These are phyloP conservation scores for Lyophyllum shimeji DNA, from an alignment of 768 basidiomycete genomes.

Conservation along the genomic window DNA sequence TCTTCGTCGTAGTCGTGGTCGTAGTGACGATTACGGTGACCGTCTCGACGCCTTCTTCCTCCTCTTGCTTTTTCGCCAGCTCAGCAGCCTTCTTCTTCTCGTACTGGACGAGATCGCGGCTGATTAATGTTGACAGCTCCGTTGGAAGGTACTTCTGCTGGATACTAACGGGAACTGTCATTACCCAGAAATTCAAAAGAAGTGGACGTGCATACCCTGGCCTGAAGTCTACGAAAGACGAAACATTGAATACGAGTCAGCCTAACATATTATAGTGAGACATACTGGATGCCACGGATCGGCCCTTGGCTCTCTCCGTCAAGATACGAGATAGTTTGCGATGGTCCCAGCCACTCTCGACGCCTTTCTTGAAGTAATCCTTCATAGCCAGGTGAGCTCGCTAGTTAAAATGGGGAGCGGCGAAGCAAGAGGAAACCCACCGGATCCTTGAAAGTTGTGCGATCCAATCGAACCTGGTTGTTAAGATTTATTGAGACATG, in stretches of 20 bases:
- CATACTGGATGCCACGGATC: slow-evolving; percentile 47
- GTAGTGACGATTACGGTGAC: slow-evolving; percentile 21
- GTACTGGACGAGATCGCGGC: slow-evolving; percentile 33
- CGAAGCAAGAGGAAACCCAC: slow-evolving; percentile 10
- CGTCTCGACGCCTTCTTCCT: slow-evolving; percentile 19
- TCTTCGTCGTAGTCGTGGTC: slow-evolving; percentile 16
- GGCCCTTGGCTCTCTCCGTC: slow-evolving; percentile 44
- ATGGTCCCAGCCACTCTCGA: slow-evolving; percentile 32
- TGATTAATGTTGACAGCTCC: slow-evolving; percentile 33
- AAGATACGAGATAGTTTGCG: slow-evolving; percentile 40
- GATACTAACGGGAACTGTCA: slow-evolving; percentile 14
- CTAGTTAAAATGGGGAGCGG: neutral
- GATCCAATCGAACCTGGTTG: slow-evolving; percentile 33
- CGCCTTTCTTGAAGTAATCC: slow-evolving; percentile 25
- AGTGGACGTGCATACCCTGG: slow-evolving; percentile 26
- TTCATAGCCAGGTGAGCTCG: neutral
- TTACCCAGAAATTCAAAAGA: neutral
- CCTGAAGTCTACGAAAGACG: slow-evolving; percentile 26
- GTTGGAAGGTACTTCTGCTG: slow-evolving; percentile 34
- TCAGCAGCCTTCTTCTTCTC: slow-evolving; percentile 24
- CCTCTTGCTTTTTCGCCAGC: slow-evolving; percentile 25
- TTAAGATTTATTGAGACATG: neutral
- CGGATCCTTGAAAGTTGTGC: slow-evolving; percentile 19
- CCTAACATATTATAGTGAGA: neutral
- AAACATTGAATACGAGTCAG: neutral